Percentiles rank a stretch among this genome's conserved stretches.
These are phyloP conservation scores for Trichopus zeylanicus DNA, from an alignment of 116 monocot species.

Conservation along the genomic window DNA sequence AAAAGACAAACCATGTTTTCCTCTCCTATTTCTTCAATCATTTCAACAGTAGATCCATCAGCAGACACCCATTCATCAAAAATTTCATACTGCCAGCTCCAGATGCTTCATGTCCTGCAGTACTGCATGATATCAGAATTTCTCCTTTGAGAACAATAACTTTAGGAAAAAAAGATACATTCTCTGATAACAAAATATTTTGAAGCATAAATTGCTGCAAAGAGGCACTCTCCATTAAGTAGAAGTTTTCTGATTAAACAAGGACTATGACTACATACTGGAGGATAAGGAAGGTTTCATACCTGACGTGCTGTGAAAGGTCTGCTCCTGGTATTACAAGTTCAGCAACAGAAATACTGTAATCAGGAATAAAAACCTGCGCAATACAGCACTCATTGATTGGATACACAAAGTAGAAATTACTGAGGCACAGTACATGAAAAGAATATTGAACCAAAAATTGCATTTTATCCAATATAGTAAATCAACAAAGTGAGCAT, in stretches of 20 bases:
- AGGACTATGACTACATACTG: neutral
- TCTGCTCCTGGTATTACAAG: slow-evolving; percentile 35
- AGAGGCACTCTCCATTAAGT: neutral
- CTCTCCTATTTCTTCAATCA: slow-evolving; percentile 31
- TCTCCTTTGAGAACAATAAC: neutral
- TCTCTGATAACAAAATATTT: neutral
- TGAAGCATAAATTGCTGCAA: neutral
- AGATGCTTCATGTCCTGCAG: slow-evolving; percentile 36
- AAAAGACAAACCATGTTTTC: slow-evolving; percentile 27
- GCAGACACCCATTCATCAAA: slow-evolving; percentile 34
- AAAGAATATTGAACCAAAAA: too few species aligned
- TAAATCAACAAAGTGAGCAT: too few species aligned
- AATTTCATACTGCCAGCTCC: slow-evolving; percentile 37
- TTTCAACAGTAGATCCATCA: slow-evolving; percentile 31
- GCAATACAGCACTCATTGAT: neutral
- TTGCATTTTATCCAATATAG: too few species aligned
- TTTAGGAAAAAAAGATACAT: neutral
- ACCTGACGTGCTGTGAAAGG: slow-evolving; percentile 29
- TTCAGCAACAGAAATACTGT: slow-evolving; percentile 36
- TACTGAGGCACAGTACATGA: too few species aligned
- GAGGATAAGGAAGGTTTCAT: neutral
- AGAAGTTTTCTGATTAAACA: neutral
- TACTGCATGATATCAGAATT: slow-evolving; percentile 15
- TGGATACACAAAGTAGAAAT: too few species aligned
- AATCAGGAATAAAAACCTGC: slow-evolving; percentile 36